Percentiles rank a stretch among this genome's conserved stretches.
Conservation (phyloP, 257 asterid genomes). For the Orobanche coerulescens region DNA sequence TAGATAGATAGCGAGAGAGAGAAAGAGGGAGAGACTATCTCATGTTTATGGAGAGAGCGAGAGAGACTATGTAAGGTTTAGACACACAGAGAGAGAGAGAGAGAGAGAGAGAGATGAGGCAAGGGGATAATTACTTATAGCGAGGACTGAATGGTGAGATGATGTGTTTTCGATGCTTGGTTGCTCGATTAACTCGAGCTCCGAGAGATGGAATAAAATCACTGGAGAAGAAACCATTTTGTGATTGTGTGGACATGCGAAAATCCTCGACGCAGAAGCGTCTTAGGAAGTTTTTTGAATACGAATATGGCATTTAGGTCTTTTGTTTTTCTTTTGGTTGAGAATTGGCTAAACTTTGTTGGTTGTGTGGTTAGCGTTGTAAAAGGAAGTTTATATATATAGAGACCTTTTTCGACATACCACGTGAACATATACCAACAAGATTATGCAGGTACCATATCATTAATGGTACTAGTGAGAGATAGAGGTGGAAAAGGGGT, state of each 20-base stretch:
- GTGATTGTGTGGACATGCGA: constrained; percentile 24
- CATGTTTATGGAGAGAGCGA: no score
- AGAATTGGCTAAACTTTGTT: not conserved
- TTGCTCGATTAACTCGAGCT: constrained; percentile 53
- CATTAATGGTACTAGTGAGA: not conserved
- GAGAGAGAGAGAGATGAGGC: not conserved
- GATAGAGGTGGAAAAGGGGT: not conserved
- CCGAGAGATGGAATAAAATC: constrained; percentile 90
- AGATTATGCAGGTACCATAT: constrained; percentile 32
- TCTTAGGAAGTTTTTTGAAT: constrained; percentile 40
- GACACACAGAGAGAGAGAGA: not conserved
- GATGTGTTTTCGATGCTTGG: constrained; percentile 43
- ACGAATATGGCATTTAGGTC: constrained; percentile 37
- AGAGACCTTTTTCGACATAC: constrained; percentile 29
- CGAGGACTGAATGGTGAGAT: constrained; percentile 56
- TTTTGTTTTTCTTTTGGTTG: not conserved
- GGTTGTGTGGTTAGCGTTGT: not conserved
- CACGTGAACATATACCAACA: constrained; percentile 28
- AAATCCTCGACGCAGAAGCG: constrained; percentile 66
- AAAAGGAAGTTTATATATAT: constrained; percentile 36
- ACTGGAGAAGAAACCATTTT: constrained; percentile 55
- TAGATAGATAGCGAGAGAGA: no score
- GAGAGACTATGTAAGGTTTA: no score
- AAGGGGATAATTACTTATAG: constrained; percentile 16
- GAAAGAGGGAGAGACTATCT: not conserved